Conservation (phyloP, 768 basidiomycete species). For the Rhizopogon vesiculosus region DNA sequence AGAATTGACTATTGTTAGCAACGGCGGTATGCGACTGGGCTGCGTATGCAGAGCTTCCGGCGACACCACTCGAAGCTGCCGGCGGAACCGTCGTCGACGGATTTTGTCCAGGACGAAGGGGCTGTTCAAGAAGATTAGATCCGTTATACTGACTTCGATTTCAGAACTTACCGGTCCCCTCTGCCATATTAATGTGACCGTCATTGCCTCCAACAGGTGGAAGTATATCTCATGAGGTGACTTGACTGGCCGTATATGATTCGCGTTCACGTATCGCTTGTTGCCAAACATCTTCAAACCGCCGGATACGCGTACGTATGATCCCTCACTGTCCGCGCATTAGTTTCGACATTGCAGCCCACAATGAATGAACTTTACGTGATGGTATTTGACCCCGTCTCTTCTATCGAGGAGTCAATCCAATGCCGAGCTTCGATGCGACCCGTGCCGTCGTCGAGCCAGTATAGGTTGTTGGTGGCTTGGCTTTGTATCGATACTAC, state of each 20-base stretch:
- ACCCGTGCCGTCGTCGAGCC: constrained; percentile 85
- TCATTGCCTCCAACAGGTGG: constrained; percentile 74
- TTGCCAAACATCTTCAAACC: constrained; percentile 75
- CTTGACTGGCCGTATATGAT: constrained; percentile 60
- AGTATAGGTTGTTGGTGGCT: constrained; percentile 77
- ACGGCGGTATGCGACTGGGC: constrained; percentile 24
- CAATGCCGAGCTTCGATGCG: constrained; percentile 76
- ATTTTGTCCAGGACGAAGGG: constrained; percentile 27
- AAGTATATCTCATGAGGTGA: constrained; percentile 79
- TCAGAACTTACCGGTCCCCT: constrained; percentile 55
- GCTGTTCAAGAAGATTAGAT: constrained; percentile 17
- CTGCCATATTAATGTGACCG: constrained; percentile 60
- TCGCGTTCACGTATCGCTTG: constrained; percentile 79
- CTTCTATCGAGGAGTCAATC: constrained; percentile 62
- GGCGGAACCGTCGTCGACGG: constrained; percentile 9
- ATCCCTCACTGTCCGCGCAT: constrained; percentile 50
- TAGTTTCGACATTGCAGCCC: neutral
- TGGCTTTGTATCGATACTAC: constrained; percentile 64
- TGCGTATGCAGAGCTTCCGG: constrained; percentile 39
- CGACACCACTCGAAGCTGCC: neutral
- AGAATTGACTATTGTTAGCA: constrained; percentile 37
- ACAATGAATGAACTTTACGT: neutral
- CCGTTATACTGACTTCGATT: neutral
- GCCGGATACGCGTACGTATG: constrained; percentile 79
- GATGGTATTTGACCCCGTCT: constrained; percentile 14